These are phyloP conservation scores for Pseudoturritis turrita DNA, from an alignment of 345 rosid species.

Conservation along the genomic window DNA sequence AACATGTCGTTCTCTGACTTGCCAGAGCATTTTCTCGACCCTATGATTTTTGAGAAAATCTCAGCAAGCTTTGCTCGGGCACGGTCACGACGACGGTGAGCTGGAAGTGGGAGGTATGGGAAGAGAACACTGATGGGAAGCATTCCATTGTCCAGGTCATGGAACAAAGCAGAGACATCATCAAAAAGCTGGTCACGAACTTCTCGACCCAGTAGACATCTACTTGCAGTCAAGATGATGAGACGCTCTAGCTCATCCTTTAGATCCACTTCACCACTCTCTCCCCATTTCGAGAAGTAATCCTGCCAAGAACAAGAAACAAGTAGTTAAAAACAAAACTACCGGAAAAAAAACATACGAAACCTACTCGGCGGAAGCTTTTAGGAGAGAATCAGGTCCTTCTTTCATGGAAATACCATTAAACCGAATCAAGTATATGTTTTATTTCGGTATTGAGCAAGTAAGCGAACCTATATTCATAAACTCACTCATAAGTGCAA, in stretches of 20 bases:
- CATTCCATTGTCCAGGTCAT: conserved; percentile 97
- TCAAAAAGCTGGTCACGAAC: conserved; percentile 94
- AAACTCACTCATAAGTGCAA: background rate
- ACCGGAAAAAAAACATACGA: background rate
- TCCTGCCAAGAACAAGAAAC: conserved; percentile 47
- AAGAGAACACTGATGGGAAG: conserved; percentile 90
- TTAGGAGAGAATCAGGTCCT: background rate
- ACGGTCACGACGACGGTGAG: conserved; percentile 86
- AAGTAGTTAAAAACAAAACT: background rate
- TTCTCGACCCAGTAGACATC: conserved; percentile 90
- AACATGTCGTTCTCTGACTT: conserved; percentile 87
- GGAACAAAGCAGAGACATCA: conserved; percentile 91
- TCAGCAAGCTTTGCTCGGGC: conserved; percentile 82
- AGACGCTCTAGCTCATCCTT: conserved; percentile 90
- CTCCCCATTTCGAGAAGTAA: conserved; percentile 94
- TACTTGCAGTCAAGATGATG: conserved; percentile 96
- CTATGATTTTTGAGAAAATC: conserved; percentile 69
- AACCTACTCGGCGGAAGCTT: background rate
- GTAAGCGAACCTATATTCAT: background rate
- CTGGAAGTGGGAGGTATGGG: conserved; percentile 90
- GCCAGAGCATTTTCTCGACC: conserved; percentile 65
- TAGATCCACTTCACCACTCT: conserved; percentile 84
- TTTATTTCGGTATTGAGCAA: background rate
- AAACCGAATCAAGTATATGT: background rate
- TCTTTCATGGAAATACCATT: background rate